Percentiles rank a stretch among this genome's conserved stretches.
These are phyloP conservation scores for Termitomyces sp. DNA, from an alignment of 768 basidiomycete genomes.

Conservation along the genomic window DNA sequence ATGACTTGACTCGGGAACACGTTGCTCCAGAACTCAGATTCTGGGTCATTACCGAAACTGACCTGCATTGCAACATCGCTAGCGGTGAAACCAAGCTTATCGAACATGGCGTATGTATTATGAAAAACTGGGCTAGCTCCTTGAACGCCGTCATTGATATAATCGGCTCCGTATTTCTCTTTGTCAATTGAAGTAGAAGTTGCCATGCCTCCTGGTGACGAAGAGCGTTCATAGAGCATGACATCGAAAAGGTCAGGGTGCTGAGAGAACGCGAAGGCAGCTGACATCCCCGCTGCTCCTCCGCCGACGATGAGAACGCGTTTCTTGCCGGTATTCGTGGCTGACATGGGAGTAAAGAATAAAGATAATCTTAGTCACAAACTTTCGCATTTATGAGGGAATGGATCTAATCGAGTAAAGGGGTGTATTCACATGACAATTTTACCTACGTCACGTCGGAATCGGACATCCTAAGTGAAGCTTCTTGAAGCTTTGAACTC, in stretches of 20 bases:
- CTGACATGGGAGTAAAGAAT: slow-evolving; percentile 1
- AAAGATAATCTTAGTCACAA: background rate
- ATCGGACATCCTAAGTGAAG: background rate
- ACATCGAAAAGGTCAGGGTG: slow-evolving; percentile 23
- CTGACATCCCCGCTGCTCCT: slow-evolving; percentile 26
- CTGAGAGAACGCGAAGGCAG: slow-evolving; percentile 25
- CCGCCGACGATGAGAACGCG: slow-evolving; percentile 25
- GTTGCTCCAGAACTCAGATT: slow-evolving; percentile 25
- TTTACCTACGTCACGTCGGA: slow-evolving; percentile 4
- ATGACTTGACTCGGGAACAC: slow-evolving; percentile 25
- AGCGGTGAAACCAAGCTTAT: slow-evolving; percentile 22
- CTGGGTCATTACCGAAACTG: slow-evolving; percentile 23
- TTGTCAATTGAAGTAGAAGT: slow-evolving; percentile 21
- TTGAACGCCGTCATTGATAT: slow-evolving; percentile 28
- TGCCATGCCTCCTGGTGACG: slow-evolving; percentile 23
- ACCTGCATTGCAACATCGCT: slow-evolving; percentile 26
- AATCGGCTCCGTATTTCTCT: slow-evolving; percentile 21
- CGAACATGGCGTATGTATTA: slow-evolving; percentile 25
- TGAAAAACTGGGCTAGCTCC: slow-evolving; percentile 25
- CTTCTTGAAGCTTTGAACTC: background rate
- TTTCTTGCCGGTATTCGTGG: slow-evolving; percentile 8
- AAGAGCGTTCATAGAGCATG: slow-evolving; percentile 22
- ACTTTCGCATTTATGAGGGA: background rate
- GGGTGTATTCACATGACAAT: background rate
- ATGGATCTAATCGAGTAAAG: slow-evolving; percentile 2